Conservation (phyloP, 2,329 filamentous ascomycete species). For the Onygenales sp. region DNA sequence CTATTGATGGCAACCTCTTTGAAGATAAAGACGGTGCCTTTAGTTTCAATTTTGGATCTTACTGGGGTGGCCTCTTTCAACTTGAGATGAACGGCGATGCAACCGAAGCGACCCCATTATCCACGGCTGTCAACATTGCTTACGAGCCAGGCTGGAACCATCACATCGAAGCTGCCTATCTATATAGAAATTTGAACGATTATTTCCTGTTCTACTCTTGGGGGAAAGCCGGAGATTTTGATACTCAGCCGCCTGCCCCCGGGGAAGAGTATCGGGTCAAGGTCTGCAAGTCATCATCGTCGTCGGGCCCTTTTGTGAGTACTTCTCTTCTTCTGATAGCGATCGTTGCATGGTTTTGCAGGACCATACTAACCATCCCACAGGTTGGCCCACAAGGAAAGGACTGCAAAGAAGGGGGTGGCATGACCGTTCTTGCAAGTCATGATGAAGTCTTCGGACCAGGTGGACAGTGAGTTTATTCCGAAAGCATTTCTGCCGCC, state of each 20-base stretch:
- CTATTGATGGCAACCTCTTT: constrained; percentile 51
- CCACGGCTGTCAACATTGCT: not conserved
- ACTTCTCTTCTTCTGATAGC: not conserved
- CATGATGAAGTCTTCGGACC: constrained; percentile 56
- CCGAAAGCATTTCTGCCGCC: constrained; percentile 25
- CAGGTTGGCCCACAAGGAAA: constrained; percentile 42
- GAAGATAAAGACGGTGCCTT: constrained; percentile 26
- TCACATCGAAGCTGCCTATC: not conserved
- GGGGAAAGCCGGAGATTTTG: constrained; percentile 1
- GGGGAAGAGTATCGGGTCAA: constrained; percentile 55
- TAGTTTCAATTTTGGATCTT: constrained; percentile 56
- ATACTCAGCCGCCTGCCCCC: constrained; percentile 31
- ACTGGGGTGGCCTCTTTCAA: constrained; percentile 59
- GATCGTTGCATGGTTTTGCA: not conserved
- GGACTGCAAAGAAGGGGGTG: constrained; percentile 47
- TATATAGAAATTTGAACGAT: not conserved
- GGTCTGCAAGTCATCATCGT: constrained; percentile 48
- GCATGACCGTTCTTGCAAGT: constrained; percentile 50
- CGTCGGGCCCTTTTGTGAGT: constrained; percentile 44
- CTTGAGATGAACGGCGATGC: constrained; percentile 26
- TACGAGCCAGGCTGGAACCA: constrained; percentile 2
- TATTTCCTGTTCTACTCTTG: constrained; percentile 1
- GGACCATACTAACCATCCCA: not conserved
- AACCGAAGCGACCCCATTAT: not conserved
- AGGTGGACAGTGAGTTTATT: constrained; percentile 53